Percentiles rank a stretch among this genome's conserved stretches.
These are phyloP conservation scores for Trametes sp. DNA, from an alignment of 1,284 basidiomycete genomes.

Conservation along the genomic window DNA sequence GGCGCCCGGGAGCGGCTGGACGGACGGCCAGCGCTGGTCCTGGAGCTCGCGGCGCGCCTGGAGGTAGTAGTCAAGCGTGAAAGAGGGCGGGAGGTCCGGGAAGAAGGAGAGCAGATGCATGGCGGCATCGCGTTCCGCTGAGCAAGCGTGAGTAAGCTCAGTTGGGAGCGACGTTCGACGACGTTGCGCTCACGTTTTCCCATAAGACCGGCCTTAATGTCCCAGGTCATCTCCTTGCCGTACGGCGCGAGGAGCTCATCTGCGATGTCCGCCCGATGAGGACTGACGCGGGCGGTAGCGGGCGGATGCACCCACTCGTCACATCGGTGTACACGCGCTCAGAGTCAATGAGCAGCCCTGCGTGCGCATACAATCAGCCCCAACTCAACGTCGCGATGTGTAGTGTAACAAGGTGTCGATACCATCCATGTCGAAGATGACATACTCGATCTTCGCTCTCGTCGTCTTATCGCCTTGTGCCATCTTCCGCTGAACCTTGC, in stretches of 20 bases:
- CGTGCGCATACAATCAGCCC: slow-evolving; percentile 6
- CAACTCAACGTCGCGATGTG: not conserved
- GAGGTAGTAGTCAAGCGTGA: slow-evolving; percentile 68
- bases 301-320: slow-evolving; percentile 58
- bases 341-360: slow-evolving; percentile 72
- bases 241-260: slow-evolving; percentile 77
- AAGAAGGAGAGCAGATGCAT: slow-evolving; percentile 77
- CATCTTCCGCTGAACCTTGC: not conserved
- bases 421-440: slow-evolving; percentile 87
- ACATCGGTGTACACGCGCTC: slow-evolving; percentile 78
- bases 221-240: slow-evolving; percentile 82
- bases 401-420: slow-evolving; percentile 16
- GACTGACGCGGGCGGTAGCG: not conserved
- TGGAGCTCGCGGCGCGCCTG: slow-evolving; percentile 61
- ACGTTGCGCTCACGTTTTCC: slow-evolving; percentile 71
- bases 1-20: slow-evolving; percentile 74
- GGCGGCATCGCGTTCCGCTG: slow-evolving; percentile 72
- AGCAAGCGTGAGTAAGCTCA: too few relatives aligned
- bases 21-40: slow-evolving; percentile 70
- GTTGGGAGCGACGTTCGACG: too few relatives aligned
- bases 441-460: slow-evolving; percentile 62
- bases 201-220: slow-evolving; percentile 85
- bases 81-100: slow-evolving; percentile 61
- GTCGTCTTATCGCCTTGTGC: not conserved
- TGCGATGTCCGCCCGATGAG: slow-evolving; percentile 37